A percentile compares a stretch with the other conserved stretches of the same genome.
These are phyloP conservation scores for Kalaharituber pfeilii DNA, from an alignment of 2,329 filamentous ascomycete species.

Conservation along the genomic window DNA sequence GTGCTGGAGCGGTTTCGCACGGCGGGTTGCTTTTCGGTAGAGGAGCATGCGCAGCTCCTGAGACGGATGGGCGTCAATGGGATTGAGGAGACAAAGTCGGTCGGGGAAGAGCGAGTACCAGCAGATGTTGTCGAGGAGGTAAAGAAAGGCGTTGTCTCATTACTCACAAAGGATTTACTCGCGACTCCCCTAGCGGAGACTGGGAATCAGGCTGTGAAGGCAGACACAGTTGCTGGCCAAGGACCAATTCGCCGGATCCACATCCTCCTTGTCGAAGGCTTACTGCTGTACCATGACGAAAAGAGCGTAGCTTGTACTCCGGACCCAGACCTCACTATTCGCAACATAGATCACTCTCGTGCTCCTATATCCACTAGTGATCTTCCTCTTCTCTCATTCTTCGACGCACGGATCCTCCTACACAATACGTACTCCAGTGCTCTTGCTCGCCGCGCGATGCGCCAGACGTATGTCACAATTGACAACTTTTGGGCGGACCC, in stretches of 20 bases:
- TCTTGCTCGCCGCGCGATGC: slow-evolving; percentile 45
- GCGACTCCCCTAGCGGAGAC: neutral
- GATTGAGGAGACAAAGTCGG: slow-evolving; percentile 20
- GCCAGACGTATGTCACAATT: slow-evolving; percentile 59
- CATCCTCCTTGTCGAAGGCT: slow-evolving; percentile 70
- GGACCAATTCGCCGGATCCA: no score
- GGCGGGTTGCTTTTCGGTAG: slow-evolving; percentile 21
- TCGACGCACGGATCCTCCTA: slow-evolving; percentile 67
- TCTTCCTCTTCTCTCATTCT: slow-evolving; percentile 37
- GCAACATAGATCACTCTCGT: no score
- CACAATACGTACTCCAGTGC: slow-evolving; percentile 47
- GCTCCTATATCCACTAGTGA: neutral
- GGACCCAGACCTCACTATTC: no score
- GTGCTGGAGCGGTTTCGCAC: slow-evolving; percentile 47
- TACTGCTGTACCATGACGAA: slow-evolving; percentile 54
- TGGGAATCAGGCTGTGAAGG: no score
- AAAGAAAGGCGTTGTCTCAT: slow-evolving; percentile 4
- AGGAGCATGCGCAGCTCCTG: slow-evolving; percentile 38
- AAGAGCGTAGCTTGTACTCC: no score
- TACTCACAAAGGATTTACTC: neutral
- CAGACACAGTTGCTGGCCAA: no score
- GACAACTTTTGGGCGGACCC: slow-evolving; percentile 87
- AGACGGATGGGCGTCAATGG: slow-evolving; percentile 22
- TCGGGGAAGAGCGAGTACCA: slow-evolving; percentile 20
- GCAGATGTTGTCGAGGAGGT: slow-evolving; percentile 20